Evolutionary conservation across 176 grass and related monocot genomes (phyloP).

Genomic region (Saccharum officinarum): DNA sequence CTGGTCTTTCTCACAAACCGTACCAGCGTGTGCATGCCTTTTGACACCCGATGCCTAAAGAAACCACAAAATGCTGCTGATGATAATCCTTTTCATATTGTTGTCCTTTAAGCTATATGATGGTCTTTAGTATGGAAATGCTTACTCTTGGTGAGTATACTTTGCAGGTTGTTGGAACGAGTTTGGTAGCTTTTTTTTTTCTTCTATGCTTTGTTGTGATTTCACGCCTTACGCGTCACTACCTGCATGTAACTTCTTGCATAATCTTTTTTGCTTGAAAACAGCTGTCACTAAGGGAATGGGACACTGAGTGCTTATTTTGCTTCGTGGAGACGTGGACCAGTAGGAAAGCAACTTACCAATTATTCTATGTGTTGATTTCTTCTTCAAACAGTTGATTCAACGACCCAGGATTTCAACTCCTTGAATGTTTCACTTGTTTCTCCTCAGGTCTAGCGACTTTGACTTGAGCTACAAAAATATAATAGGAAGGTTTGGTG

Average conservation of each 20-base stretch:
- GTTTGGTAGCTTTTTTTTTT: background rate
- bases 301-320: background rate
- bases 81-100: background rate
- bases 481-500: slow-evolving; percentile 21
- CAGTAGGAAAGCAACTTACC: background rate
- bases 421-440: slow-evolving; percentile 24
- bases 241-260: background rate
- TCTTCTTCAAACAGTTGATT: background rate
- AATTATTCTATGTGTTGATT: background rate
- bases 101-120: background rate
- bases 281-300: slow-evolving; percentile 15
- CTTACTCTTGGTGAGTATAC: background rate
- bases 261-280: background rate
- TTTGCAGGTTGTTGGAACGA: background rate
- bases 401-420: slow-evolving; percentile 18
- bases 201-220: background rate
- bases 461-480: slow-evolving; percentile 33
- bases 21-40: too few relatives aligned
- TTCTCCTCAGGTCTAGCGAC: slow-evolving; percentile 26
- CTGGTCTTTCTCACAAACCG: background rate
- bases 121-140: background rate
- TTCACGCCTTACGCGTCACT: background rate
- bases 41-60: background rate
- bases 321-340: background rate
- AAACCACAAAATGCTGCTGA: background rate